phyloP scores from a whole-genome alignment of 192 early-diverging fungal genomes.

The Podila minutissima region DNA sequence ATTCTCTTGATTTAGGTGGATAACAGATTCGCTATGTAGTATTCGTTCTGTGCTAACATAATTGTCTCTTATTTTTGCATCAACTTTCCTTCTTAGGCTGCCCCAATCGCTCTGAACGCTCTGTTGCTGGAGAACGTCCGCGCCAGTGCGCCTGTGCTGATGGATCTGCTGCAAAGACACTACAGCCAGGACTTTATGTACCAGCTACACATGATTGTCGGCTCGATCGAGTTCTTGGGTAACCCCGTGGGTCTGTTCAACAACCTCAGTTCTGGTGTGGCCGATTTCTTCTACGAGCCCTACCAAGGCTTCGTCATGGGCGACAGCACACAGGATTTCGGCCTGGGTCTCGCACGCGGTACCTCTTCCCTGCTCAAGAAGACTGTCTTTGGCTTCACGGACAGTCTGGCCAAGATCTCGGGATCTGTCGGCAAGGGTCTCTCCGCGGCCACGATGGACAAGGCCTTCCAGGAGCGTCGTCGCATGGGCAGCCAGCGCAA shows the following conservation, averaged over 20 bases:
- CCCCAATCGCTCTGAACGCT: slow-evolving; percentile 89
- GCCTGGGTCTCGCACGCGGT: slow-evolving; percentile 90
- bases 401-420: slow-evolving; percentile 95
- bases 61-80: not conserved
- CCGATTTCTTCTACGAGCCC: slow-evolving; percentile 98
- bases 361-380: slow-evolving; percentile 85
- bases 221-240: slow-evolving; percentile 96
- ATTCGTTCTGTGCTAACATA: not conserved
- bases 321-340: slow-evolving; percentile 93
- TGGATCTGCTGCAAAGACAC: slow-evolving; percentile 83
- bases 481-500: slow-evolving; percentile 84
- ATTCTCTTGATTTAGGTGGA: not conserved
- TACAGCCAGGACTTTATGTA: slow-evolving; percentile 93
- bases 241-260: slow-evolving; percentile 98
- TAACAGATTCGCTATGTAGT: not conserved
- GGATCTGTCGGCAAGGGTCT: slow-evolving; percentile 97
- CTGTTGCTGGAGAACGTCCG: slow-evolving; percentile 90
- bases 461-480: slow-evolving; percentile 85
- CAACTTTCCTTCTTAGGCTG: slow-evolving; percentile 62
- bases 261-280: slow-evolving; percentile 93
- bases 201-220: slow-evolving; percentile 88
- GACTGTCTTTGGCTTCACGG: slow-evolving; percentile 95
- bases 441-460: slow-evolving; percentile 95
- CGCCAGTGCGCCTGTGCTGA: slow-evolving; percentile 77
- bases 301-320: slow-evolving; percentile 97